Evolutionary conservation across 1,284 basidiomycete species (phyloP).

Genomic region (Trichosporon asahii): DNA sequence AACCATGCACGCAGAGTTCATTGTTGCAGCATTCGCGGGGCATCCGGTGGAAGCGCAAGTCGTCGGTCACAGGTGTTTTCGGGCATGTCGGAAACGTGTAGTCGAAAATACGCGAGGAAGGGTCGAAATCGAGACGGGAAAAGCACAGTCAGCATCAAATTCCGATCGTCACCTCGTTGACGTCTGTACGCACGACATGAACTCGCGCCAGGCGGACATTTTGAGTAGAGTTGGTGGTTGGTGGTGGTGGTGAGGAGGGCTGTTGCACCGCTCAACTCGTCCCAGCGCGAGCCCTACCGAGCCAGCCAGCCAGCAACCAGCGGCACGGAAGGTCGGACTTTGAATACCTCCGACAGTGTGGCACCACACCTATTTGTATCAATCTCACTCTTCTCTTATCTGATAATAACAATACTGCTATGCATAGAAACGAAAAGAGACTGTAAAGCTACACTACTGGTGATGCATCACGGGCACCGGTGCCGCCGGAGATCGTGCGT

Average conservation of each 20-base stretch:
- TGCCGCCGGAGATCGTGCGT: slow-evolving; percentile 18
- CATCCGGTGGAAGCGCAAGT: not conserved
- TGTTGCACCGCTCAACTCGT: slow-evolving; percentile 2
- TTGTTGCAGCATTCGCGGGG: too few species aligned
- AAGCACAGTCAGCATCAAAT: not conserved
- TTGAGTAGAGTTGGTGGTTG: slow-evolving; percentile 24
- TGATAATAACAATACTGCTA: not conserved
- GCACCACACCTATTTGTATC: not conserved
- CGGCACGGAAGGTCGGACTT: slow-evolving; percentile 9
- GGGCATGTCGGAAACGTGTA: not conserved
- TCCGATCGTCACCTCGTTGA: not conserved
- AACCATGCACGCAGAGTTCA: not conserved
- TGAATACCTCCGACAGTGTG: slow-evolving; percentile 7
- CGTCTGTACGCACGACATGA: slow-evolving; percentile 43
- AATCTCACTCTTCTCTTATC: not conserved
- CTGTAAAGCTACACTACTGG: not conserved
- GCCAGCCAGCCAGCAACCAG: slow-evolving; percentile 13
- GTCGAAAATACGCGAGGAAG: not conserved
- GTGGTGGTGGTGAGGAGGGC: slow-evolving; percentile 13
- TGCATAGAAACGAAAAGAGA: not conserved
- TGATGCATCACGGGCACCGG: not conserved
- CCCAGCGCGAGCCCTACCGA: not conserved
- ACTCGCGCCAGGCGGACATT: slow-evolving; percentile 49
- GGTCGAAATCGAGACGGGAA: not conserved
- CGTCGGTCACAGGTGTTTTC: not conserved